Evolutionary conservation across 129 eudicot species (phyloP).

Genomic region (Erigeron canadensis): DNA sequence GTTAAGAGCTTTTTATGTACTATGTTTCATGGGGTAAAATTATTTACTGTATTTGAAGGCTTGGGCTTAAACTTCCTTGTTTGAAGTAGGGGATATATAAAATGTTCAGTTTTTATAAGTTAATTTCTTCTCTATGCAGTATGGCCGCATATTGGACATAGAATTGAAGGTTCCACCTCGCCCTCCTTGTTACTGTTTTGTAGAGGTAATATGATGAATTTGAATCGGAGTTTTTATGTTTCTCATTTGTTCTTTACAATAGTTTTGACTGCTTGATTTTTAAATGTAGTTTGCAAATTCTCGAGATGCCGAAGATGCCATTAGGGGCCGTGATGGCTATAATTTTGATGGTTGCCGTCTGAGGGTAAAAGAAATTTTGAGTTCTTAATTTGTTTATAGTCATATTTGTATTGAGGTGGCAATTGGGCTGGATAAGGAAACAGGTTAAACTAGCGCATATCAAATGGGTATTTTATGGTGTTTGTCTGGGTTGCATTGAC

Average conservation of each 20-base stretch:
- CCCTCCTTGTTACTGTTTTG: conserved; percentile 95
- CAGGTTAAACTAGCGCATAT: not conserved
- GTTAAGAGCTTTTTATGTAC: not conserved
- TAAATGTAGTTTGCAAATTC: conserved; percentile 74
- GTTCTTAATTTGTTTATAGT: not conserved
- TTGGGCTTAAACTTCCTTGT: conserved; percentile 5
- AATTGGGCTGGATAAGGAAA: not conserved
- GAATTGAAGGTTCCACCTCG: conserved; percentile 97
- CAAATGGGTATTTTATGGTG: not conserved
- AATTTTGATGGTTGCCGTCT: conserved; percentile 96
- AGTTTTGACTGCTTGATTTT: conserved; percentile 16
- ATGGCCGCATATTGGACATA: conserved; percentile 90
- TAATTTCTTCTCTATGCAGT: conserved; percentile 50
- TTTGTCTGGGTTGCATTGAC: no score
- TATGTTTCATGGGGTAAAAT: not conserved
- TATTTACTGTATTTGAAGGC: conserved; percentile 11
- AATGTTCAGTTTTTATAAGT: conserved; percentile 11
- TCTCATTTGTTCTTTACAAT: not conserved
- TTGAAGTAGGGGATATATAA: not conserved
- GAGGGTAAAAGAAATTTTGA: conserved; percentile 50
- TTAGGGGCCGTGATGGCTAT: conserved; percentile 97
- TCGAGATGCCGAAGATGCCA: conserved; percentile 97
- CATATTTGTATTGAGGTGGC: not conserved
- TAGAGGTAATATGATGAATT: conserved; percentile 56
- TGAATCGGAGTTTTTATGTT: not conserved